These are phyloP conservation scores for Strigomonas galati DNA, from an alignment of 208 protist genomes.

Conservation along the genomic window DNA sequence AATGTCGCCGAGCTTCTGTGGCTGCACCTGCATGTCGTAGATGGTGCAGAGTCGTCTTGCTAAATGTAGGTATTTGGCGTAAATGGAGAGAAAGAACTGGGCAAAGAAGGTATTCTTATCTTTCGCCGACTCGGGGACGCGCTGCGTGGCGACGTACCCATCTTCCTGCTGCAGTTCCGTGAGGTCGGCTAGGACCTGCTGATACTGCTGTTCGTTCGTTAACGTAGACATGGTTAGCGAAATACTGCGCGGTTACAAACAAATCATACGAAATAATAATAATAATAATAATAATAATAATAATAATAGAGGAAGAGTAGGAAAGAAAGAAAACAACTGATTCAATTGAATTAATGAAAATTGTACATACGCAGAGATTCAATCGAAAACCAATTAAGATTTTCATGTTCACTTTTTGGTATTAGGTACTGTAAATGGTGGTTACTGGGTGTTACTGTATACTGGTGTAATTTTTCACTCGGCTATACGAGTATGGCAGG, in stretches of 20 bases:
- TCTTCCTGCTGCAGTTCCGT: conserved; percentile 66
- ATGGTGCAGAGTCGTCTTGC: conserved; percentile 71
- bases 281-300: not conserved
- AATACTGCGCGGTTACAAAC: not conserved
- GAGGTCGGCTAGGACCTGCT: conserved; percentile 73
- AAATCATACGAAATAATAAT: not conserved
- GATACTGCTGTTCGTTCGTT: conserved; percentile 74
- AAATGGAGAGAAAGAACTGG: conserved; percentile 84
- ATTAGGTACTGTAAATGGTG: too few species aligned
- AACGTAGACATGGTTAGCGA: conserved; percentile 68
- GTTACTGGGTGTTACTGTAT: too few species aligned
- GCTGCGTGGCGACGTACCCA: conserved; percentile 31
- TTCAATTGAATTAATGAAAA: not conserved
- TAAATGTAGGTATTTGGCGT: conserved; percentile 89
- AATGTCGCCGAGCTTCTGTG: conserved; percentile 92
- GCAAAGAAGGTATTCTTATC: conserved; percentile 54
- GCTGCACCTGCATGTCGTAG: conserved; percentile 92
- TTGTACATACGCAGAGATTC: not conserved
- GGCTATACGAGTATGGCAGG: too few species aligned
- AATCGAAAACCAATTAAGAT: too few species aligned
- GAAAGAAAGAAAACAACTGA: not conserved
- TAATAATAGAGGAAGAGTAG: not conserved
- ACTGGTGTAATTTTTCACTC: too few species aligned
- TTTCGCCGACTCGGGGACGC: conserved; percentile 36
- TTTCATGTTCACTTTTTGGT: too few species aligned